A percentile compares a stretch with the other conserved stretches of the same genome.
Conservation (phyloP, 345 rosid species). For the Boechera stricta region DNA sequence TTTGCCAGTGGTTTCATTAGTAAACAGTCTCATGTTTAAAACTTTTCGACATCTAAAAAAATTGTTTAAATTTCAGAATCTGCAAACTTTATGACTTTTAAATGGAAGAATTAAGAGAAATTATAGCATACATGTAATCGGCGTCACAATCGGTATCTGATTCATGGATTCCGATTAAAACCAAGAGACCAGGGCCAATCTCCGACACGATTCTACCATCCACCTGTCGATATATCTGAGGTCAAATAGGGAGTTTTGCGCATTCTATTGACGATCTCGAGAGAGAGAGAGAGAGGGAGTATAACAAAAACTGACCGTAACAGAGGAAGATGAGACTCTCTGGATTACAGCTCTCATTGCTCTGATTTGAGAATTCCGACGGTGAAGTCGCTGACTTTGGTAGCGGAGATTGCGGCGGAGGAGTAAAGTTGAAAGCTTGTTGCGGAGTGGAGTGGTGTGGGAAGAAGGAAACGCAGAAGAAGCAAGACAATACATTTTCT, state of each 20-base stretch:
- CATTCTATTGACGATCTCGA: too few species aligned
- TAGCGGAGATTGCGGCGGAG: conserved; percentile 34
- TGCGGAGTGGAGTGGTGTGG: conserved; percentile 22
- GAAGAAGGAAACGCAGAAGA: conserved; percentile 26
- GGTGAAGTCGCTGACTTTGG: conserved; percentile 11
- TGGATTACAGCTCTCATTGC: conserved; percentile 92
- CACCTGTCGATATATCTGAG: conserved; percentile 6
- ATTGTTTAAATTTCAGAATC: conserved; percentile 3
- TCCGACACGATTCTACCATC: conserved; percentile 78
- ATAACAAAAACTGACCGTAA: conserved; percentile 45
- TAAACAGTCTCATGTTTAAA: conserved; percentile 82
- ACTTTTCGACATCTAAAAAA: conserved; percentile 77
- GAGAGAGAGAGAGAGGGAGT: too few species aligned
- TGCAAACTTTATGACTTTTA: neutral
- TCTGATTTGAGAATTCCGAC: conserved; percentile 45
- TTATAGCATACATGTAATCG: conserved; percentile 66
- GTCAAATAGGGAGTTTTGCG: too few species aligned
- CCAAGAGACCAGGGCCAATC: conserved; percentile 89
- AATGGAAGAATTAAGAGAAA: neutral
- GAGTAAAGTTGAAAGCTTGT: conserved; percentile 36
- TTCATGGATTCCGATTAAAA: conserved; percentile 79
- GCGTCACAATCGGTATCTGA: conserved; percentile 77
- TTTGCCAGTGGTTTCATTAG: conserved; percentile 77
- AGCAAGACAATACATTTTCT: conserved; percentile 38
- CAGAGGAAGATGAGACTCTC: conserved; percentile 81